Evolutionary conservation across 768 basidiomycete genomes (phyloP).

Genomic region (Boletus sp.): DNA sequence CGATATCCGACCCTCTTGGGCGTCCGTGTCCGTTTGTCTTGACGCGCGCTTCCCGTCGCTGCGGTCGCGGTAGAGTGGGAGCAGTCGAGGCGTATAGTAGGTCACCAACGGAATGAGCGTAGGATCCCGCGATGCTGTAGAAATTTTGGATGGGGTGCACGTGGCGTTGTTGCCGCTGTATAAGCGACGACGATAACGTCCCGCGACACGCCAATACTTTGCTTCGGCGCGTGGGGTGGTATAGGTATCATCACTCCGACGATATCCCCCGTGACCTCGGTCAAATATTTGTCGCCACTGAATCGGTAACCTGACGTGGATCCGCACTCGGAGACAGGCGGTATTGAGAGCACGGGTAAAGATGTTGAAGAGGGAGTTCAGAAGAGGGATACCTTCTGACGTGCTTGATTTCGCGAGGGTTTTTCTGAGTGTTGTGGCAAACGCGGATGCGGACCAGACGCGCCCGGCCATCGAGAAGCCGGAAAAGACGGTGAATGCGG

Average conservation of each 20-base stretch:
- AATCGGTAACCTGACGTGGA: conserved; percentile 5
- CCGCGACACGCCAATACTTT: conserved; percentile 32
- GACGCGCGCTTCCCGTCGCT: neutral
- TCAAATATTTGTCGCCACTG: conserved; percentile 9
- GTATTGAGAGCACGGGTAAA: conserved; percentile 15
- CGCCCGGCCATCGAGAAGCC: conserved; percentile 6
- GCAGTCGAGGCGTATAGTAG: conserved; percentile 38
- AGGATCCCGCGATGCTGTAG: conserved; percentile 3
- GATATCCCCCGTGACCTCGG: neutral
- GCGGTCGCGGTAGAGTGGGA: conserved; percentile 38
- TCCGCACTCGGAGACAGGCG: conserved; percentile 15
- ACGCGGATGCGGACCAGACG: neutral
- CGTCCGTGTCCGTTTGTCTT: conserved; percentile 12
- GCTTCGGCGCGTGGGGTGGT: conserved; percentile 26
- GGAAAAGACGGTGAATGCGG: conserved; percentile 11
- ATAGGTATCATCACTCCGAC: conserved; percentile 15
- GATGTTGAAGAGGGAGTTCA: conserved; percentile 7
- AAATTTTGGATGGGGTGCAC: neutral
- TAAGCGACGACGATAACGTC: conserved; percentile 26
- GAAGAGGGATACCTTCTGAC: neutral
- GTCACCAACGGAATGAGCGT: conserved; percentile 25
- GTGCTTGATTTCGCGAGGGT: neutral
- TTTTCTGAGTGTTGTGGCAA: conserved; percentile 6
- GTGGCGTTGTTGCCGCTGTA: conserved; percentile 18
- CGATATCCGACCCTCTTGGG: conserved; percentile 30